Percentiles rank a stretch among this genome's conserved stretches.
phyloP scores from a whole-genome alignment of 768 basidiomycete species.

The Phlebiopsis flavidoalba region DNA sequence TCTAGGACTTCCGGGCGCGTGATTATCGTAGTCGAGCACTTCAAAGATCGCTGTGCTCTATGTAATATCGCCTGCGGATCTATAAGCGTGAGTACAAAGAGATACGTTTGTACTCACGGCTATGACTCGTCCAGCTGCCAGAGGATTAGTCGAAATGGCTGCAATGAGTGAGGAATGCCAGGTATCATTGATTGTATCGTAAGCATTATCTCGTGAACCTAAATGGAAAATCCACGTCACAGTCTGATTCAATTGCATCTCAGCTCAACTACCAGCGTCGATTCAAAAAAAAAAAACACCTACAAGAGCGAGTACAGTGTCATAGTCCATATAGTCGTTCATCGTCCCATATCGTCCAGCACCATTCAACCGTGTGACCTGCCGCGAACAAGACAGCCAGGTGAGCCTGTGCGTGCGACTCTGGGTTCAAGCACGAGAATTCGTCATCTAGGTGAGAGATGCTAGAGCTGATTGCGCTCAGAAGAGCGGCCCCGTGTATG shows the following conservation, averaged over 20 bases:
- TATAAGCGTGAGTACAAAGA: not conserved
- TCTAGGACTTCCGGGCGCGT: not conserved
- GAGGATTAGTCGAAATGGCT: not conserved
- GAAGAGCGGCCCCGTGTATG: constrained; percentile 38
- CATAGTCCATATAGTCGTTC: constrained; percentile 42
- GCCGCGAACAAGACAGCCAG: constrained; percentile 55
- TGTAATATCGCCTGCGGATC: not conserved
- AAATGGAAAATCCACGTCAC: constrained; percentile 10
- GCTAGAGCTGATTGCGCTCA: constrained; percentile 32
- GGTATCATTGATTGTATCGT: too few species aligned
- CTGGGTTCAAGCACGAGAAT: constrained; percentile 31
- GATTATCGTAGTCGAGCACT: not conserved
- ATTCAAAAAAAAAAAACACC: constrained; percentile 13
- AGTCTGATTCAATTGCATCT: not conserved
- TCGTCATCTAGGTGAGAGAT: not conserved
- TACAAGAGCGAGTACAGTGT: constrained; percentile 46
- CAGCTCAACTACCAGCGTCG: not conserved
- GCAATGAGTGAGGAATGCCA: not conserved
- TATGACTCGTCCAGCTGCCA: not conserved
- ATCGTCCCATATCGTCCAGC: constrained; percentile 62
- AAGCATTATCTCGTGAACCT: not conserved
- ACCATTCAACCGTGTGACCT: constrained; percentile 52
- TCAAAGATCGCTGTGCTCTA: not conserved
- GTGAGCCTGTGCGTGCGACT: constrained; percentile 34
- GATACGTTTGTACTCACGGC: not conserved